These are phyloP conservation scores for Penicillium sp. DNA, from an alignment of 2,329 filamentous ascomycete genomes.

Conservation along the genomic window DNA sequence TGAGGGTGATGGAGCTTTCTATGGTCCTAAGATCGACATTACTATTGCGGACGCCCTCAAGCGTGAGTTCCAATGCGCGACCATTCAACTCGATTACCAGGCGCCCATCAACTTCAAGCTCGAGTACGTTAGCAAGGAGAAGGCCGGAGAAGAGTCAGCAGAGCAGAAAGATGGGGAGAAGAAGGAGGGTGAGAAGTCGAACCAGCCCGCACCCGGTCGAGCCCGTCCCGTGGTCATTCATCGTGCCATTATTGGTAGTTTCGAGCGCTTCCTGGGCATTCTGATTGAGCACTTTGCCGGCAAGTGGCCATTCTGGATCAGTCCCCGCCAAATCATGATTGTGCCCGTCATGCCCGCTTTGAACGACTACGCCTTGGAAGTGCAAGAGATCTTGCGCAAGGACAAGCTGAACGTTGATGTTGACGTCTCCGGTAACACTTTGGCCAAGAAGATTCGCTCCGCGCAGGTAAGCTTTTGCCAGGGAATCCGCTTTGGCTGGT, in stretches of 20 bases:
- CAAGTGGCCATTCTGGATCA: constrained; percentile 51
- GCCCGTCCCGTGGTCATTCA: constrained; percentile 49
- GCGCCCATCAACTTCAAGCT: constrained; percentile 79
- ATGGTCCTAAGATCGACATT: constrained; percentile 97
- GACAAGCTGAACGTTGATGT: constrained; percentile 46
- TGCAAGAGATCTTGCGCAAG: constrained; percentile 40
- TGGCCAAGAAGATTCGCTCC: background rate
- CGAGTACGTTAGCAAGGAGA: constrained; percentile 72
- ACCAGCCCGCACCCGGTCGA: constrained; percentile 35
- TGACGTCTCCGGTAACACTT: constrained; percentile 45
- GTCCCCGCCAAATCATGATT: constrained; percentile 46
- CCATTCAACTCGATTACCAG: constrained; percentile 91
- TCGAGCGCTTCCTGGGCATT: constrained; percentile 48
- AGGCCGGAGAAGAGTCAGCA: constrained; percentile 30
- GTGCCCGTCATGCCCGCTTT: constrained; percentile 46
- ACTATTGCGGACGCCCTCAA: constrained; percentile 82
- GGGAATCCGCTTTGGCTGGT: too few species aligned
- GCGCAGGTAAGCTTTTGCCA: constrained; percentile 17
- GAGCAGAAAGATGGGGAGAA: constrained; percentile 20
- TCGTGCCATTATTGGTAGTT: constrained; percentile 46
- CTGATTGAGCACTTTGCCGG: constrained; percentile 47
- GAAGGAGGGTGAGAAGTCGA: constrained; percentile 35
- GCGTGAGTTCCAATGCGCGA: constrained; percentile 83
- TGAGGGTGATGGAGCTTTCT: constrained; percentile 93
- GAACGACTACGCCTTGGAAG: constrained; percentile 45